Percentiles rank a stretch among this genome's conserved stretches.
Evolutionary conservation across 1,284 basidiomycete species (phyloP).

Genomic region (Phylloporus gajari): DNA sequence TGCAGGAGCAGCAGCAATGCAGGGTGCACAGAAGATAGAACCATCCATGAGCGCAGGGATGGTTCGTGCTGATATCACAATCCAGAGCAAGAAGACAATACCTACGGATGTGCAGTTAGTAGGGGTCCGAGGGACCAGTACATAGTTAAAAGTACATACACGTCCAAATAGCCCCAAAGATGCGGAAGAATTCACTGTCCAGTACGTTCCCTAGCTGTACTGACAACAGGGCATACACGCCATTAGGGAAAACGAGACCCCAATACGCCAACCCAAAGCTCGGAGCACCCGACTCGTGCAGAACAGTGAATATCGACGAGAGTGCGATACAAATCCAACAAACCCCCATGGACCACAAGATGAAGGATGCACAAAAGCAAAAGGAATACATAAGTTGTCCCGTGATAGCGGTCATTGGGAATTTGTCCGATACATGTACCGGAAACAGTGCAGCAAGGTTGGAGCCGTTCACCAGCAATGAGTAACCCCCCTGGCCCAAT

Average conservation of each 20-base stretch:
- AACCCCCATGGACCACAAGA: slow-evolving; percentile 59
- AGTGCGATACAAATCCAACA: slow-evolving; percentile 56
- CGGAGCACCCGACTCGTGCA: slow-evolving; percentile 38
- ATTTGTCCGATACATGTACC: slow-evolving; percentile 41
- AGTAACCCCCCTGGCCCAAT: slow-evolving; percentile 63
- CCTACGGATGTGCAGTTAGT: slow-evolving; percentile 30
- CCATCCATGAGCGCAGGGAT: slow-evolving; percentile 38
- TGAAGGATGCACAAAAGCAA: slow-evolving; percentile 53
- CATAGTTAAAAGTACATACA: slow-evolving; percentile 34
- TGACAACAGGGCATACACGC: slow-evolving; percentile 55
- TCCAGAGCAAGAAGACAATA: slow-evolving; percentile 43
- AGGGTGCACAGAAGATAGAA: slow-evolving; percentile 56
- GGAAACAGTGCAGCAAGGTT: slow-evolving; percentile 56
- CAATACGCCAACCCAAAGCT: slow-evolving; percentile 58
- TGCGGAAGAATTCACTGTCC: slow-evolving; percentile 47
- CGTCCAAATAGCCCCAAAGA: slow-evolving; percentile 52
- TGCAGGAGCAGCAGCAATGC: slow-evolving; percentile 33
- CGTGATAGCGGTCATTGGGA: slow-evolving; percentile 43
- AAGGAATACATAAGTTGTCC: slow-evolving; percentile 53
- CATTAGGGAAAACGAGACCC: slow-evolving; percentile 63
- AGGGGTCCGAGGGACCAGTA: not conserved
- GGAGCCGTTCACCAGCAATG: slow-evolving; percentile 62
- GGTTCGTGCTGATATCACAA: slow-evolving; percentile 47
- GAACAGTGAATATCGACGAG: slow-evolving; percentile 46
- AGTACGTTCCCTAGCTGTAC: slow-evolving; percentile 57